These are phyloP conservation scores for Aureobasidium sp. DNA, from an alignment of 2,329 filamentous ascomycete species.

Conservation along the genomic window DNA sequence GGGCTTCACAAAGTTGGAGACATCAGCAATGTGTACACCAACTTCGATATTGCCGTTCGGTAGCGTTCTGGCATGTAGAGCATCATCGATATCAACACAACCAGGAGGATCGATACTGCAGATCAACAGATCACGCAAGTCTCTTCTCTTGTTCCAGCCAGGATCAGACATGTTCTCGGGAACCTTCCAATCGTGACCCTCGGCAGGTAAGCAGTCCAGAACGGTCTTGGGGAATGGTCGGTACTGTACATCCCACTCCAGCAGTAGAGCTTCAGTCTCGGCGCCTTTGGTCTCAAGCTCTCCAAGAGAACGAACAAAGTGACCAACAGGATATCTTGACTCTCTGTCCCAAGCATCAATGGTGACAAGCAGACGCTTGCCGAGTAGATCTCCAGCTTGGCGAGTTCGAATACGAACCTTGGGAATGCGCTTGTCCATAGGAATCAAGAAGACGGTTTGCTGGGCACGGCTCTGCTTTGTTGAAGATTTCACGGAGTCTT, in stretches of 20 bases:
- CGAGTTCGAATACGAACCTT: slow-evolving; percentile 91
- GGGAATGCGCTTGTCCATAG: slow-evolving; percentile 96
- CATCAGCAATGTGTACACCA: slow-evolving; percentile 96
- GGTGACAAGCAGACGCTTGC: slow-evolving; percentile 84
- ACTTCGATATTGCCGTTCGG: slow-evolving; percentile 94
- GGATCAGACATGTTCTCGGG: slow-evolving; percentile 70
- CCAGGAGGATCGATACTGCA: slow-evolving; percentile 96
- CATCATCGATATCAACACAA: slow-evolving; percentile 97
- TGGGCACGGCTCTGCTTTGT: slow-evolving; percentile 72
- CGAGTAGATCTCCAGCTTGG: slow-evolving; percentile 79
- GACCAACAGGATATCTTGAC: slow-evolving; percentile 83
- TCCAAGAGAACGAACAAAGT: slow-evolving; percentile 87
- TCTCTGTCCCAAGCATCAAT: slow-evolving; percentile 95
- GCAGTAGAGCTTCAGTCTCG: slow-evolving; percentile 85
- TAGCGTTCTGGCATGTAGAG: slow-evolving; percentile 74
- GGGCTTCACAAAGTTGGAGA: slow-evolving; percentile 97
- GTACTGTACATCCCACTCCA: slow-evolving; percentile 97
- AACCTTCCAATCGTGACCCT: slow-evolving; percentile 92
- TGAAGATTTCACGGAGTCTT: slow-evolving; percentile 67
- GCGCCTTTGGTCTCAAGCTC: slow-evolving; percentile 96
- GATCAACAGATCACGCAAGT: slow-evolving; percentile 77
- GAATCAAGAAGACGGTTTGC: slow-evolving; percentile 88
- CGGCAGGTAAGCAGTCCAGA: slow-evolving; percentile 79
- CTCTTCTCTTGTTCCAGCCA: slow-evolving; percentile 77
- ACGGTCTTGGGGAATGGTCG: slow-evolving; percentile 94